These are phyloP conservation scores for Penicillium pancosmium DNA, from an alignment of 495 filamentous ascomycete species.

Conservation along the genomic window DNA sequence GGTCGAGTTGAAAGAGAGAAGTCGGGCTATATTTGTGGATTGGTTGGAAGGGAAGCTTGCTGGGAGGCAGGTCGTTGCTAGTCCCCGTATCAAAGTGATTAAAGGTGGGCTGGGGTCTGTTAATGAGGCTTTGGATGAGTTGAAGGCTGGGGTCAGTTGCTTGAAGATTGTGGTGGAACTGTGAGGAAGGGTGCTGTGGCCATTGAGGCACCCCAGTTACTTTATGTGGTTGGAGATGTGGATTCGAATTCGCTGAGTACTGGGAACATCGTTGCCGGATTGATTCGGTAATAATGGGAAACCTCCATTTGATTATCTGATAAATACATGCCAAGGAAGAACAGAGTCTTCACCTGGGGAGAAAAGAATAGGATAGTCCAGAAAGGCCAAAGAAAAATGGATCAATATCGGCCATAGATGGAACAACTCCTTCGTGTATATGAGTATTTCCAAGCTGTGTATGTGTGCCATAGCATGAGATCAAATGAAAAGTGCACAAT, in stretches of 20 bases:
- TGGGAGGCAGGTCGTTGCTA: constrained; percentile 14
- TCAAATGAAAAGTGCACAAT: neutral
- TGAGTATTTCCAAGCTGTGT: constrained; percentile 26
- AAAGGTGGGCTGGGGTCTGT: constrained; percentile 20
- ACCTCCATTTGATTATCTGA: neutral
- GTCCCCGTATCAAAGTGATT: constrained; percentile 23
- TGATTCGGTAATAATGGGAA: neutral
- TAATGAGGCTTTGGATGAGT: constrained; percentile 22
- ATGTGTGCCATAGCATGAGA: constrained; percentile 8
- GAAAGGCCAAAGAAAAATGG: constrained; percentile 2
- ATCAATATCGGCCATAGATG: neutral
- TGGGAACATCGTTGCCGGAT: no score
- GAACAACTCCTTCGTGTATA: constrained; percentile 29
- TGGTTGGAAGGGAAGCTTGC: constrained; percentile 20
- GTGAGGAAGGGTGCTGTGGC: neutral
- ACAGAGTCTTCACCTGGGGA: neutral
- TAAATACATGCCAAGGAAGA: constrained; percentile 3
- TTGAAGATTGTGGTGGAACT: constrained; percentile 25
- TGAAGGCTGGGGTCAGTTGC: constrained; percentile 23
- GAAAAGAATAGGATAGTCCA: constrained; percentile 9
- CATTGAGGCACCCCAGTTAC: no score
- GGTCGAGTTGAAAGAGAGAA: constrained; percentile 7
- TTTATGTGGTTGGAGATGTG: no score
- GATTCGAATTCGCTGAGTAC: no score
- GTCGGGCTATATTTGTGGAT: constrained; percentile 11